phyloP scores from a whole-genome alignment of 1,139 yeast genomes.

The Saccharomyces uvarum region DNA sequence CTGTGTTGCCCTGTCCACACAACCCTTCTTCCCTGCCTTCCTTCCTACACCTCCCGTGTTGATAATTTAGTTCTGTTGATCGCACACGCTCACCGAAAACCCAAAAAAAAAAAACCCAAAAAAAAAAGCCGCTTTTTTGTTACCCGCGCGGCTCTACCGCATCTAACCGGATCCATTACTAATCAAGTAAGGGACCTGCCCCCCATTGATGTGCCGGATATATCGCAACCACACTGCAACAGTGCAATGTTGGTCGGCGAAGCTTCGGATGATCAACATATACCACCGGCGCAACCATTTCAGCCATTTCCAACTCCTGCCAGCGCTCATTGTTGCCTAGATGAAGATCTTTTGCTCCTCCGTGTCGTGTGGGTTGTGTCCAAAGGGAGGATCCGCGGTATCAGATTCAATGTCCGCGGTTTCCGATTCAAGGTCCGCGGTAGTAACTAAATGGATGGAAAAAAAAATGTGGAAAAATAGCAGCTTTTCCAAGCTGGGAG shows the following conservation, averaged over 20 bases:
- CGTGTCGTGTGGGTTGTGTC: neutral
- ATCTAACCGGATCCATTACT: neutral
- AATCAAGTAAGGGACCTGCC: neutral
- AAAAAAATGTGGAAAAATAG: neutral
- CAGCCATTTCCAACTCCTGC: neutral
- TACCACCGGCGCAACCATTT: neutral
- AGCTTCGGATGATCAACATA: neutral
- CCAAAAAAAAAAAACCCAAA: neutral
- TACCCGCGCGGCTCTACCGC: neutral
- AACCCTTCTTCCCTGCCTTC: neutral
- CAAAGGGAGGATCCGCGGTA: neutral
- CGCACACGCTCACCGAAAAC: neutral
- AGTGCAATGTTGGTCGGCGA: neutral
- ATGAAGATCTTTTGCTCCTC: neutral
- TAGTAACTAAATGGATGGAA: neutral
- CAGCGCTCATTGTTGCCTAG: neutral
- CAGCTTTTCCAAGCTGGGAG: neutral
- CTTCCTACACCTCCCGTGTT: neutral
- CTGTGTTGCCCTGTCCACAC: neutral
- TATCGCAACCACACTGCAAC: neutral
- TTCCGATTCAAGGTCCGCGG: neutral
- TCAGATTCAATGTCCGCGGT: neutral
- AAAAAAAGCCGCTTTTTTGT: neutral
- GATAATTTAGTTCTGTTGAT: neutral
- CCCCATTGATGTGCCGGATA: neutral